Base-by-base conservation (phyloP, 2,329 filamentous ascomycete genomes). In the Hymenoscyphus fraxineus region DNA sequence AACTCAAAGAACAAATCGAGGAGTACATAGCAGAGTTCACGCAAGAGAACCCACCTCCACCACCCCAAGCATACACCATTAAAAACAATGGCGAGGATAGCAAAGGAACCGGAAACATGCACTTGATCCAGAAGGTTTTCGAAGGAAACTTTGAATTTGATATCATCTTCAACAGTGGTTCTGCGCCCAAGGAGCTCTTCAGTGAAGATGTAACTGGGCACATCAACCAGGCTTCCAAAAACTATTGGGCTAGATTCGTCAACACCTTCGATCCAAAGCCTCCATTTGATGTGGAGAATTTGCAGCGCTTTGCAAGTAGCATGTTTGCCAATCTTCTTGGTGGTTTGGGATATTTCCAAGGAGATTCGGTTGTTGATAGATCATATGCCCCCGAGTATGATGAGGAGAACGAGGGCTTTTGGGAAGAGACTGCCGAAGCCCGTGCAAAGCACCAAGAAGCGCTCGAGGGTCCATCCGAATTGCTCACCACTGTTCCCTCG, bases 281-380 rank as follows among this genome's bases (percentile, higher is more conserved):
- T 0, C 94, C 95, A 0, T 99, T 95, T 77, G 80, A 85, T 19
- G 83, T 85, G 3, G 82, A 86, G 2, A 87, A 91, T 73, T 95
- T 96, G 75, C 82, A 86, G 58, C 83, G 83, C 64, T 97, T 98
- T 76, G 92, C 89, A 68, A 91, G 92, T 76, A 93, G 89, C 68
- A 90, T 99, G 82, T 91, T 99, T 71, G 97, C 94, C 1, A 99
- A 98, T 76, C 81, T 99, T 40, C 83, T 97, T 41, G 95, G 95
- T 63, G 95, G 95, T 58, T 92, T 98, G 71, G 95, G 95, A 9
- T 98, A 96, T 78, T 99, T 99, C 80, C 85, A 96, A 73, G 95
- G 95, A 51, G 84, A 95, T 64, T 89, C 92, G 40, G 79, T 97
- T 27, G 91, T 97, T 61, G 95, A 99, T 75, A 89, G 93, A 44